Evolutionary conservation across 2,329 filamentous ascomycete genomes (phyloP), one percentile per base, ranked within the genome.

Genomic region (Bipolaris zeicola): DNA sequence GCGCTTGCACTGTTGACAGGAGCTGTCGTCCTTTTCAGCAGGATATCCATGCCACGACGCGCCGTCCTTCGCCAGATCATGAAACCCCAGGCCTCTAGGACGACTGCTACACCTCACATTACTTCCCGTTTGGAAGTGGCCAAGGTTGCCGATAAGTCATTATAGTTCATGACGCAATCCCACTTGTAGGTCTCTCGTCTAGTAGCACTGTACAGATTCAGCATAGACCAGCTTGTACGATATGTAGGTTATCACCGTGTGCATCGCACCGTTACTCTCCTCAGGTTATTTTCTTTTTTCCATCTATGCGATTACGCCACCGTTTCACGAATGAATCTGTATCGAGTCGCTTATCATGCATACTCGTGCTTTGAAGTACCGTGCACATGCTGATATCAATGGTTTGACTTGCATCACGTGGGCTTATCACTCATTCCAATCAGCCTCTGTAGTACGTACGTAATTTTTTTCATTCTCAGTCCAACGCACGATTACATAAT

Each of bases 1-100:
- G 91, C 89, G 57, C 79, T 99, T 64, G 91, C 91, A 2, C 80
- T 99, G 18, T 79, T 99, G 58, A 96, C 91, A 0, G 92, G 91
- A 42, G 89, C 89, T 0, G 80, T 96, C 20, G 83, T 97, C 1
- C 80, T 97, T 36, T 91, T 90, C 10, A 92, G 89, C 67, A 64
- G 73, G 26, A 71, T 73, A 33, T 67, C 67, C 0, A 65, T 74
- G 68, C 72, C 73, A 11, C 63, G 72, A 3, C 68, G 70, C 2
- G 70, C 68, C 26, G 65, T 75, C 18, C 48, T 74, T 46, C 64
- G 63, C 34, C 69, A 73, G 48, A 57, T 75, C 44, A 63, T 67
- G 62, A 70, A 69, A 42, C 58, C 68, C 2, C 57, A 60, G 34
- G 57, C 57, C 11, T 52, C 65, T 1, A 53, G 60, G 48, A 63